Base-by-base conservation (phyloP, 139 green algal species). In the Volvox reticuliferus region DNA sequence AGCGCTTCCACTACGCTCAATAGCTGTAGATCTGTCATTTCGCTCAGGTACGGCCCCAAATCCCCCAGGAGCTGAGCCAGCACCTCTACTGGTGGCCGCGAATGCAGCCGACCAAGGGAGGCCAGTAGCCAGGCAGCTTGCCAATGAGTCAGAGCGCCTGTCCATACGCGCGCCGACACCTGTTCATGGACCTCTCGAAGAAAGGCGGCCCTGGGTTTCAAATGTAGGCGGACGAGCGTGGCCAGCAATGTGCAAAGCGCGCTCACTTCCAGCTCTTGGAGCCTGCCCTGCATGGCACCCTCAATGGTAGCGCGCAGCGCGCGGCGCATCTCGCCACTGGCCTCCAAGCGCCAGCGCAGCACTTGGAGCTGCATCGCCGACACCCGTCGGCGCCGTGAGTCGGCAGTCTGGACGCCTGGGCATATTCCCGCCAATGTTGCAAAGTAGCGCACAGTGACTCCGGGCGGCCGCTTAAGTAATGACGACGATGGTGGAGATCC, bases 1-100 rank as follows among this genome's bases (percentile, higher is more conserved):
- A 92, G 81, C 9, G 32, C 71, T 24, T 26, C 30, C 69, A 89
- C 50, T 24, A 86, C 20, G 30, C 73, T 28, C 77, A 88, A 37
- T 44, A 89, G 71, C 55, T 92, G 67, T 22, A 5, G 14, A 12
- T 33, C 22, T 0, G 19, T 55, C 61, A 92, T 14, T 0, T 28
- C 14, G 0, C 62, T 71, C 5, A 79, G 35, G 2, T 71, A 19
- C 22, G 16, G 55, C 81, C 32, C 73, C 17, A 88, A 16, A 5
- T 18, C 3, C 0, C 6, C 17, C 32, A 92, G 73, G 32, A 81
- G 24, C 0, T 12, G 28, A 1, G 1, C 12, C 61, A 92, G 50
- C 50, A 67, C 55, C 1, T 37, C 32, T 9, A 33, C 33, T 1
- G 61, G 62, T 28, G 89, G 89, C 32, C 35, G 81, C 30, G n/a